Conservation (phyloP, 2,329 filamentous ascomycete species). For the Colletotrichum siamense region DNA sequence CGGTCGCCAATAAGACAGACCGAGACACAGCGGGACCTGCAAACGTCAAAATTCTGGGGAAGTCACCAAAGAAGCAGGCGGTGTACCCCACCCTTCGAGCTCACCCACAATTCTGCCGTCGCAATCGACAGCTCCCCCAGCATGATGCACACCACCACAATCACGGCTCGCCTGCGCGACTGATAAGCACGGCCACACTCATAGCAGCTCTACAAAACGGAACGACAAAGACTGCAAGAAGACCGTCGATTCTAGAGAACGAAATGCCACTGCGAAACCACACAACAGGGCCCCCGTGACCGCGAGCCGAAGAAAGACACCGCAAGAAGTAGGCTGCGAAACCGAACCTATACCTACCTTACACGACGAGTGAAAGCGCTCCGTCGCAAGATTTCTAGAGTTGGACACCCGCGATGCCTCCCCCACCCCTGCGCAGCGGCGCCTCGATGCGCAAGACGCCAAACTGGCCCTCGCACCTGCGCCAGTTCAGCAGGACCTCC, state of each 20-base stretch:
- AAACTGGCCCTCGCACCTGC: slow-evolving; percentile 58
- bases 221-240: neutral
- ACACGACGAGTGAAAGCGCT: neutral
- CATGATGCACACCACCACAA: neutral
- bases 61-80: neutral
- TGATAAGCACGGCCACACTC: neutral
- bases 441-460: slow-evolving; percentile 50
- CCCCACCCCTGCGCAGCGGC: slow-evolving; percentile 44
- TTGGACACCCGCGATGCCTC: neutral
- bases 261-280: slow-evolving; percentile 14
- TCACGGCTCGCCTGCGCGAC: neutral
- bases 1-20: neutral
- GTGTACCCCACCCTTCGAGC: neutral
- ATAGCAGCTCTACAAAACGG: neutral
- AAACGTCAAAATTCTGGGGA: slow-evolving; percentile 1
- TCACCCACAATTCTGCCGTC: slow-evolving; percentile 17
- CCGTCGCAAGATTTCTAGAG: neutral
- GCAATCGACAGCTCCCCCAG: slow-evolving; percentile 1
- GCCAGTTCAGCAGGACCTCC: slow-evolving; percentile 55
- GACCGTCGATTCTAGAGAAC: neutral
- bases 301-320: neutral
- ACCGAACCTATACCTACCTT: neutral
- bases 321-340: neutral
- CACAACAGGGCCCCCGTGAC: slow-evolving; percentile 7
- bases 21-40: neutral